phyloP scores from a whole-genome alignment of 352 stramenopile genomes.

The Phytophthora pini region DNA sequence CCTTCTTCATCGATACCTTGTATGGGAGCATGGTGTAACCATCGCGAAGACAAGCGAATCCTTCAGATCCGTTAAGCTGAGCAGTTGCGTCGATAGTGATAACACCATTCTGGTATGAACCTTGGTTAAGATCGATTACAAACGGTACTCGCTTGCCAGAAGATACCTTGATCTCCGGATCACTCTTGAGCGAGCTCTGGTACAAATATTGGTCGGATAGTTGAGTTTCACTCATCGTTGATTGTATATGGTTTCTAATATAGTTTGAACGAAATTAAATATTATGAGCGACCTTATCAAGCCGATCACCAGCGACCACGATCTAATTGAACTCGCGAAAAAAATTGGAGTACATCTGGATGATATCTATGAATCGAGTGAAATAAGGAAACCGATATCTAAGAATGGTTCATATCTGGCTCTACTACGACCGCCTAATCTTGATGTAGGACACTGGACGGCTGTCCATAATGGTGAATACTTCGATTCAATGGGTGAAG shows the following conservation, averaged over 20 bases:
- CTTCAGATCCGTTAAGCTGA: constrained; percentile 15
- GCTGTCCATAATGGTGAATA: constrained; percentile 12
- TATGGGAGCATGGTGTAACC: constrained; percentile 11
- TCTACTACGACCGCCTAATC: constrained; percentile 9
- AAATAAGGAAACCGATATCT: constrained; percentile 7
- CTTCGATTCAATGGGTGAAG: constrained; percentile 28
- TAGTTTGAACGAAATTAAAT: constrained; percentile 13
- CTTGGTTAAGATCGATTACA: constrained; percentile 18
- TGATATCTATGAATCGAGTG: constrained; percentile 20
- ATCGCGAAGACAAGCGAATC: constrained; percentile 11
- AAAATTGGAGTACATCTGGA: constrained; percentile 3
- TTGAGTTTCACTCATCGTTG: constrained; percentile 19
- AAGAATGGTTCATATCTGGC: constrained; percentile 13
- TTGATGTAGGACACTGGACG: constrained; percentile 23
- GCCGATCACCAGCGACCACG: constrained; percentile 8
- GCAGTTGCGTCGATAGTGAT: constrained; percentile 16
- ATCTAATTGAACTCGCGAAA: constrained; percentile 14
- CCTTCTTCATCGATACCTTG: constrained; percentile 15
- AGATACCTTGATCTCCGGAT: not conserved
- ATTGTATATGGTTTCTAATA: constrained; percentile 18
- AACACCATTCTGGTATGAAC: constrained; percentile 15
- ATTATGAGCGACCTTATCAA: constrained; percentile 9
- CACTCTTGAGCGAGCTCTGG: constrained; percentile 5
- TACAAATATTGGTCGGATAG: constrained; percentile 18
- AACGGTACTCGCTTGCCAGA: not conserved